These are phyloP conservation scores for Macrolepiota dolichaula DNA, from an alignment of 768 basidiomycete species.

Conservation along the genomic window DNA sequence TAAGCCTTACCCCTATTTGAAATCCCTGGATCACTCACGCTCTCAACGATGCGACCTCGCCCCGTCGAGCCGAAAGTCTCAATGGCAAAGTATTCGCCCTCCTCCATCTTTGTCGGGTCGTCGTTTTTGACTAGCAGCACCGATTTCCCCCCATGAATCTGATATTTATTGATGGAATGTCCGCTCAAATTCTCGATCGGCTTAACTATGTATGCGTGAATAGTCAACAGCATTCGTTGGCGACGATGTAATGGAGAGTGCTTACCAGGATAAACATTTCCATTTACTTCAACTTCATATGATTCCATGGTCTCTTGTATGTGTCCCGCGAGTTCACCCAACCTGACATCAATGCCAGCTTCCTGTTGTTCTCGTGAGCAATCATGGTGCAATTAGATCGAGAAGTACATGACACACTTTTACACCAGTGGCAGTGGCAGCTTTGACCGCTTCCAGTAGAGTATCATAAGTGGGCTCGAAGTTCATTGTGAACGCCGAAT, in stretches of 20 bases:
- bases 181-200: slow-evolving; percentile 92
- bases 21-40: slow-evolving; percentile 38
- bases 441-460: slow-evolving; percentile 86
- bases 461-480: slow-evolving; percentile 90
- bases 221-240: slow-evolving; percentile 3
- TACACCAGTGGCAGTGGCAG: slow-evolving; percentile 91
- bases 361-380: slow-evolving; percentile 46
- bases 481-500: slow-evolving; percentile 92
- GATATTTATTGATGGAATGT: slow-evolving; percentile 87
- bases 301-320: slow-evolving; percentile 99
- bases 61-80: slow-evolving; percentile 99
- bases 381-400: not conserved
- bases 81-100: slow-evolving; percentile 98
- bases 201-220: slow-evolving; percentile 58
- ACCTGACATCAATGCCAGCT: slow-evolving; percentile 92
- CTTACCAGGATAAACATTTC: slow-evolving; percentile 78
- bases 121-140: slow-evolving; percentile 86
- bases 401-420: slow-evolving; percentile 41
- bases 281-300: slow-evolving; percentile 92
- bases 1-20: not conserved
- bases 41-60: slow-evolving; percentile 81
- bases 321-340: slow-evolving; percentile 86
- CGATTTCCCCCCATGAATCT: slow-evolving; percentile 93
- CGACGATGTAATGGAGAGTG: slow-evolving; percentile 3
- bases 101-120: slow-evolving; percentile 96